These are phyloP conservation scores for Debaryomyces sp. DNA, from an alignment of 1,139 yeast species.

Conservation along the genomic window DNA sequence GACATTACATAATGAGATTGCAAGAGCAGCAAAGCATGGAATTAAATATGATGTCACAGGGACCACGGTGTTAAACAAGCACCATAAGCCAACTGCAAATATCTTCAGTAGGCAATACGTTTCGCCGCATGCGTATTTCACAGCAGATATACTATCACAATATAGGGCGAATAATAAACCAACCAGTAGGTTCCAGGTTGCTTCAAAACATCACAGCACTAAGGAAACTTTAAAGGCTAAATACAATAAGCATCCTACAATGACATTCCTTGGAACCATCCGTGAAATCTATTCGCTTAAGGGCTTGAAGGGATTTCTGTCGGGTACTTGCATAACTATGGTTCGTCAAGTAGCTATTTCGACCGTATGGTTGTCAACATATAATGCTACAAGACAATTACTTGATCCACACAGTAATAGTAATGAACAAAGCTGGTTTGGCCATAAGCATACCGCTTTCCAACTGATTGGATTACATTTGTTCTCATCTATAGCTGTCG, in stretches of 20 bases:
- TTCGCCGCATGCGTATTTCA: constrained; percentile 48
- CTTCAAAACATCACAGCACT: constrained; percentile 16
- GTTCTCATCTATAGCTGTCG: constrained; percentile 65
- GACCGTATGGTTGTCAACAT: constrained; percentile 81
- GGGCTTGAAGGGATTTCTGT: constrained; percentile 77
- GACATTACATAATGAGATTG: constrained; percentile 38
- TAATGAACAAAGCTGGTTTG: constrained; percentile 49
- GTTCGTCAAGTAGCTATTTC: constrained; percentile 79
- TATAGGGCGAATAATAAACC: constrained; percentile 25
- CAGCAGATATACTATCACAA: constrained; percentile 37
- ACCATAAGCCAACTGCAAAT: constrained; percentile 28
- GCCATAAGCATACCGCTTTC: constrained; percentile 41
- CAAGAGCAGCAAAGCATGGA: constrained; percentile 22
- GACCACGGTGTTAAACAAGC: constrained; percentile 20
- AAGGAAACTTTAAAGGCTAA: constrained; percentile 33
- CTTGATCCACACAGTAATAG: constrained; percentile 56
- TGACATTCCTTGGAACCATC: constrained; percentile 54
- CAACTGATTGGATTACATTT: constrained; percentile 57
- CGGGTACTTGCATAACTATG: constrained; percentile 81
- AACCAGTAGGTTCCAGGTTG: constrained; percentile 25
- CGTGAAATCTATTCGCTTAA: constrained; percentile 72
- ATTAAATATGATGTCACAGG: constrained; percentile 33
- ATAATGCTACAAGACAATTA: constrained; percentile 73
- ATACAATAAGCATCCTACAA: constrained; percentile 58
- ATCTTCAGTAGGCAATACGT: constrained; percentile 40